Conservation (phyloP, 768 basidiomycete genomes). For the Lentinula boryana region DNA sequence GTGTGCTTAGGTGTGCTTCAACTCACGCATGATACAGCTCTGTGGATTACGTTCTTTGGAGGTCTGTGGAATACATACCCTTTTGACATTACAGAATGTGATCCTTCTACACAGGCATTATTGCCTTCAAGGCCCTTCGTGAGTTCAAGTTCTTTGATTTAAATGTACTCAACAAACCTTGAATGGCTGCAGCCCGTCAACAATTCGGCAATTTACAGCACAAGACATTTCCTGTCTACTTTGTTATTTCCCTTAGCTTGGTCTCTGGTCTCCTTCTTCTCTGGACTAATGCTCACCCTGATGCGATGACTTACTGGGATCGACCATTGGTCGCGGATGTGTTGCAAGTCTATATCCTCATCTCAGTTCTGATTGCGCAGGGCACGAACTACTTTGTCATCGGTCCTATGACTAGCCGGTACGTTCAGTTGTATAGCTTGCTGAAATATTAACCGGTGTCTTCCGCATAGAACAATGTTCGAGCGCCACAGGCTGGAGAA, state of each 20-base stretch:
- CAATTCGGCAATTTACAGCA: constrained; percentile 74
- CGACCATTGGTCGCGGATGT: constrained; percentile 53
- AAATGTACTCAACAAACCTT: not conserved
- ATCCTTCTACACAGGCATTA: constrained; percentile 35
- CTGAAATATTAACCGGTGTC: not conserved
- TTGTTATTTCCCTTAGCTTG: constrained; percentile 50
- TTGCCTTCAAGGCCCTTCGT: constrained; percentile 58
- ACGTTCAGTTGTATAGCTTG: constrained; percentile 13
- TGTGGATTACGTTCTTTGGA: constrained; percentile 70
- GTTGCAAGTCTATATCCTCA: constrained; percentile 57
- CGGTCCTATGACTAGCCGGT: constrained; percentile 70
- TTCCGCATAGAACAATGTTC: constrained; percentile 58
- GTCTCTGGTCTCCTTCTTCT: constrained; percentile 48
- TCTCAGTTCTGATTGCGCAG: constrained; percentile 39
- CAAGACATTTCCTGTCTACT: constrained; percentile 71
- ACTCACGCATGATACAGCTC: not conserved
- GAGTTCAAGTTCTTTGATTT: constrained; percentile 15
- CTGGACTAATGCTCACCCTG: constrained; percentile 55
- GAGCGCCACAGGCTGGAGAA: constrained; percentile 69
- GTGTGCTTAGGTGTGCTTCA: not conserved
- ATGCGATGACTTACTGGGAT: constrained; percentile 40
- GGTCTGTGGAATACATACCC: constrained; percentile 23
- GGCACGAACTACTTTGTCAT: constrained; percentile 61
- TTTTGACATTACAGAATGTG: not conserved
- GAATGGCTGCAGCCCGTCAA: constrained; percentile 43